These are phyloP conservation scores for Vanderwaltozyma tropicalis DNA, from an alignment of 805 yeast genomes.

Conservation along the genomic window DNA sequence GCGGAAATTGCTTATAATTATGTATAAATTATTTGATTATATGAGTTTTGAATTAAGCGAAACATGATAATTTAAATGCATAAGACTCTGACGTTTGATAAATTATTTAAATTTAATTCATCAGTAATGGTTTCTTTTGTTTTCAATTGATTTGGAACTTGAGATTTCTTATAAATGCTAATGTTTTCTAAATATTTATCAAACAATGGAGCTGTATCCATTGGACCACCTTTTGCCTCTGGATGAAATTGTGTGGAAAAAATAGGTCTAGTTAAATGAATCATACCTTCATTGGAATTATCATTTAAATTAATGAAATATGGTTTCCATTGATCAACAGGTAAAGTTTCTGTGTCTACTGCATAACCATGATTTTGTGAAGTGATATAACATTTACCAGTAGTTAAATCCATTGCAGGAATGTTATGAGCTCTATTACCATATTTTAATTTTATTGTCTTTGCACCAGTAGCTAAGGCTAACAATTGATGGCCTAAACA, in stretches of 20 bases:
- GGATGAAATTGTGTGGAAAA: slow-evolving; percentile 98
- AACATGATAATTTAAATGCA: neutral
- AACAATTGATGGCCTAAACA: slow-evolving; percentile 96
- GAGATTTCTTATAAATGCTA: slow-evolving; percentile 7
- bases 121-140: slow-evolving; percentile 14
- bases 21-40: too few species aligned
- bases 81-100: slow-evolving; percentile 28
- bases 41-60: too few species aligned
- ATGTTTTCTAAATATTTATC: slow-evolving; percentile 79
- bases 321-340: slow-evolving; percentile 61
- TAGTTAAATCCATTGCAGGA: slow-evolving; percentile 81
- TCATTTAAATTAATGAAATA: slow-evolving; percentile 91
- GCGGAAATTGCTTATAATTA: too few species aligned
- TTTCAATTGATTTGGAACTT: neutral
- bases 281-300: slow-evolving; percentile 96
- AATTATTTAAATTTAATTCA: slow-evolving; percentile 13
- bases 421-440: slow-evolving; percentile 99
- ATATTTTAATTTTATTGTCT: slow-evolving; percentile 83
- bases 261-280: slow-evolving; percentile 75
- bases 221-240: slow-evolving; percentile 98
- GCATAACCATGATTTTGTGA: slow-evolving; percentile 99
- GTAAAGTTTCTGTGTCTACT: slow-evolving; percentile 72
- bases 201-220: slow-evolving; percentile 82
- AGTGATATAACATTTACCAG: slow-evolving; percentile 94
- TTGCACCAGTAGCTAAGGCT: slow-evolving; percentile 91